Percentiles rank a stretch among this genome's conserved stretches.
These are phyloP conservation scores for Dactylonectria estremocensis DNA, from an alignment of 2,329 filamentous ascomycete genomes.

Conservation along the genomic window DNA sequence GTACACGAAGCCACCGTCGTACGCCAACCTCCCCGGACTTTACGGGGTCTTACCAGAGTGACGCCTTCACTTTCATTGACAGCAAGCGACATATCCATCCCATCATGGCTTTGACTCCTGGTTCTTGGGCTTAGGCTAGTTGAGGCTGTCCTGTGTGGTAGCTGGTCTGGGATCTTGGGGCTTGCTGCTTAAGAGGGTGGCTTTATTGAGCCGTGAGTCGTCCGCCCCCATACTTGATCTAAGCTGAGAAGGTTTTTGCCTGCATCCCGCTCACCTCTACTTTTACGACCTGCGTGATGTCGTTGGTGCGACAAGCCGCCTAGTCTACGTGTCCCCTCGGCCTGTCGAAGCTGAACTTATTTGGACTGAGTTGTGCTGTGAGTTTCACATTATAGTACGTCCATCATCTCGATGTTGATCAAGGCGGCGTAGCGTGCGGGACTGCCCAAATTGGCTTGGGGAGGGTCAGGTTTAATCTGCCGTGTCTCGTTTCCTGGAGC, in stretches of 20 bases:
- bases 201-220: not conserved
- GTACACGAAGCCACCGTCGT: slow-evolving; percentile 18
- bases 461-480: slow-evolving; percentile 14
- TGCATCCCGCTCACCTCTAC: slow-evolving; percentile 11
- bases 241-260: not conserved
- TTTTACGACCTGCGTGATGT: not conserved
- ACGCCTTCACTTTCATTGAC: not conserved
- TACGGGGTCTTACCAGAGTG: not conserved
- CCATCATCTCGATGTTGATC: slow-evolving; percentile 21
- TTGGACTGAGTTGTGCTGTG: slow-evolving; percentile 18
- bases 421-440: slow-evolving; percentile 17
- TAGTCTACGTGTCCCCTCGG: slow-evolving; percentile 8
- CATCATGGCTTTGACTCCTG: slow-evolving; percentile 4
- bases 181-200: not conserved
- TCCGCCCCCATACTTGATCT: slow-evolving; percentile 14
- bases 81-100: not conserved
- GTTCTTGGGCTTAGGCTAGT: slow-evolving; percentile 6
- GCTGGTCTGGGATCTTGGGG: not conserved
- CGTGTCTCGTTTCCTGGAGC: slow-evolving; percentile 19
- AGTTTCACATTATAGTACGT: slow-evolving; percentile 15
- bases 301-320: slow-evolving; percentile 15
- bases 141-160: not conserved
- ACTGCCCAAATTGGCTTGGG: slow-evolving; percentile 21
- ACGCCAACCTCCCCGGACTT: slow-evolving; percentile 12
- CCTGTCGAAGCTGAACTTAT: not conserved